Evolutionary conservation across 345 rosid species (phyloP).

Genomic region (Syzygium jambos): DNA sequence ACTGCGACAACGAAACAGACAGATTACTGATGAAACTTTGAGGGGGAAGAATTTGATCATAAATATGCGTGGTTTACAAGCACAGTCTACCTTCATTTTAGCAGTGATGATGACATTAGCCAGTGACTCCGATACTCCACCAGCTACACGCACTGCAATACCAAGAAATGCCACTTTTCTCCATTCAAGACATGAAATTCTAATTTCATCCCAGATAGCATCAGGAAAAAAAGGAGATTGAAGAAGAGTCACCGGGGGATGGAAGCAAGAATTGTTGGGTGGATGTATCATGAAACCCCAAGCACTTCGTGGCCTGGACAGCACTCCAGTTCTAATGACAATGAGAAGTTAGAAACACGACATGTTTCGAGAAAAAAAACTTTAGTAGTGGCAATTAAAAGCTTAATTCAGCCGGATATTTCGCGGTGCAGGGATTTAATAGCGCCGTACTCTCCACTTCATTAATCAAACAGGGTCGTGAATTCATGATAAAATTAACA

Average conservation of each 20-base stretch:
- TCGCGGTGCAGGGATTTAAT: background rate
- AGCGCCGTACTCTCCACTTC: background rate
- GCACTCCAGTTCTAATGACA: conserved; percentile 17
- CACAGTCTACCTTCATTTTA: conserved; percentile 31
- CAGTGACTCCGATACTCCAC: conserved; percentile 22
- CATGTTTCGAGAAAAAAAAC: background rate
- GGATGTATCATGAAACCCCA: conserved; percentile 43
- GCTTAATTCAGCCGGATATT: background rate
- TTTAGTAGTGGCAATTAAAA: background rate
- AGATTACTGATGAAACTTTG: background rate
- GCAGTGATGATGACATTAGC: conserved; percentile 23
- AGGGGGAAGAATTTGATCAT: background rate
- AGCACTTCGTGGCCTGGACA: conserved; percentile 50
- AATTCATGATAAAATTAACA: background rate
- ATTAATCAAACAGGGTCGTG: background rate
- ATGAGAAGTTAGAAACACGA: background rate
- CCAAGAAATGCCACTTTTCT: background rate
- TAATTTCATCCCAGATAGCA: background rate
- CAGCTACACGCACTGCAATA: conserved; percentile 22
- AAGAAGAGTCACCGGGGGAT: conserved; percentile 20
- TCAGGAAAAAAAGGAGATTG: background rate
- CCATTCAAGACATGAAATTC: background rate
- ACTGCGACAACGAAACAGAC: conserved; percentile 8
- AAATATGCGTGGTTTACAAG: background rate
- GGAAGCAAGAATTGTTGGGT: conserved; percentile 24